These are phyloP conservation scores for Naganishia randhawae DNA, from an alignment of 768 basidiomycete species.

Conservation along the genomic window DNA sequence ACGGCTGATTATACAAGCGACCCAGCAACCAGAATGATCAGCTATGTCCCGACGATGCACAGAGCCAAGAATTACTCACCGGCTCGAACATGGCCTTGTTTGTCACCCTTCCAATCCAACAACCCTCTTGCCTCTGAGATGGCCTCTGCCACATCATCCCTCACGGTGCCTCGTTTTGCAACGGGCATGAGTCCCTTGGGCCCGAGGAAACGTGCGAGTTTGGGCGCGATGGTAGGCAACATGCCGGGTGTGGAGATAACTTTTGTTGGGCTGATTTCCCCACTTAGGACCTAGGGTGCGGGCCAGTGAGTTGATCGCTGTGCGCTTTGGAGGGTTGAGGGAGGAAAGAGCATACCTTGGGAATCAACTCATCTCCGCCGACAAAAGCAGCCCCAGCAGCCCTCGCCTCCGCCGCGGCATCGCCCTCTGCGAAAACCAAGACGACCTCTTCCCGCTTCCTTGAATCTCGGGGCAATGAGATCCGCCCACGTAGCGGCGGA, in stretches of 20 bases:
- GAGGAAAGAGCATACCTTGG: slow-evolving; percentile 61
- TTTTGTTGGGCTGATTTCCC: slow-evolving; percentile 72
- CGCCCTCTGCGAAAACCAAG: slow-evolving; percentile 88
- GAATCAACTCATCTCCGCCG: slow-evolving; percentile 82
- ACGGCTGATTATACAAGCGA: slow-evolving; percentile 26
- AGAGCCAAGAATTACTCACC: slow-evolving; percentile 51
- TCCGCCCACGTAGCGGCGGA: slow-evolving; percentile 82
- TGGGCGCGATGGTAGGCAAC: slow-evolving; percentile 69
- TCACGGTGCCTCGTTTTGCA: slow-evolving; percentile 87
- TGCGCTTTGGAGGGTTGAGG: background rate
- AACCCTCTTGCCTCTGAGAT: slow-evolving; percentile 74
- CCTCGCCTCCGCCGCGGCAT: slow-evolving; percentile 74
- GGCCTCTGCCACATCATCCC: slow-evolving; percentile 76
- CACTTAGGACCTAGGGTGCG: slow-evolving; percentile 65
- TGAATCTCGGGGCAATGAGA: slow-evolving; percentile 71
- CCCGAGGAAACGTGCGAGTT: slow-evolving; percentile 71
- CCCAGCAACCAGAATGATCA: background rate
- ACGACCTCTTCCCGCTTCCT: slow-evolving; percentile 67
- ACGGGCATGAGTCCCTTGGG: slow-evolving; percentile 95
- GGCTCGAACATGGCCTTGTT: slow-evolving; percentile 73
- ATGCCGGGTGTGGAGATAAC: slow-evolving; percentile 79
- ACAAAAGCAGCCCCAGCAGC: slow-evolving; percentile 84
- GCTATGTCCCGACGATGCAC: background rate
- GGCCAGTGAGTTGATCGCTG: background rate
- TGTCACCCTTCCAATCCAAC: slow-evolving; percentile 91